Evolutionary conservation across 2,329 filamentous ascomycete species (phyloP).

Genomic region (Chaetomium globosum): DNA sequence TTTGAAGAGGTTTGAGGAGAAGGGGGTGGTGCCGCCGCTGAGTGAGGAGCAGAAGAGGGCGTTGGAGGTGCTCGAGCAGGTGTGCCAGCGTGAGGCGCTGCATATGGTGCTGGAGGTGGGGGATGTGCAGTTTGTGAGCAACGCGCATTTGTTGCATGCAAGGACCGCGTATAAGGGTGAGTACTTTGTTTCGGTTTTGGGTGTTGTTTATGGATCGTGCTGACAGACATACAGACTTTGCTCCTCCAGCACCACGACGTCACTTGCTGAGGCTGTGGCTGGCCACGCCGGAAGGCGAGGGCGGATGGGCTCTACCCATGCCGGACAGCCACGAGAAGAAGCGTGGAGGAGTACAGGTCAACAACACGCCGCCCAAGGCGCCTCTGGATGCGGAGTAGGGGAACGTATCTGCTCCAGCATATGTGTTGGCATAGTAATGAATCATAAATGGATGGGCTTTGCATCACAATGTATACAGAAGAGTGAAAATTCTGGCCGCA

Average conservation of each 20-base stretch:
- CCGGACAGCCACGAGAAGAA: constrained; percentile 82
- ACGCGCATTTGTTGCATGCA: constrained; percentile 78
- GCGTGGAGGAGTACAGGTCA: constrained; percentile 84
- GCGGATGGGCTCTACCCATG: constrained; percentile 83
- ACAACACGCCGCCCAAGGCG: constrained; percentile 74
- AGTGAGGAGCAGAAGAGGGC: constrained; percentile 70
- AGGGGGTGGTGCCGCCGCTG: constrained; percentile 72
- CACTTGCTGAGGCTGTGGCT: constrained; percentile 86
- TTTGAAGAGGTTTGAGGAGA: constrained; percentile 71
- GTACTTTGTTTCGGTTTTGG: background rate
- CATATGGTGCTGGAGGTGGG: constrained; percentile 87
- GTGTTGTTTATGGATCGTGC: background rate
- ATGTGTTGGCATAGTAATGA: background rate
- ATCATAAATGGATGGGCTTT: too few relatives aligned
- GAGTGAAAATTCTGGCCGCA: too few relatives aligned
- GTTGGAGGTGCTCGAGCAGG: constrained; percentile 70
- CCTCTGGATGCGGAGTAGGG: constrained; percentile 74
- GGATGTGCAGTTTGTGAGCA: constrained; percentile 85
- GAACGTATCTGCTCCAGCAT: background rate
- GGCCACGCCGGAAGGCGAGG: constrained; percentile 77
- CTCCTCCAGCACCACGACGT: constrained; percentile 68
- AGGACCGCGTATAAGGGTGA: constrained; percentile 72
- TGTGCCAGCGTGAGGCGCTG: constrained; percentile 70
- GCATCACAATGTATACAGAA: too few relatives aligned
- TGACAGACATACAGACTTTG: constrained; percentile 47